Evolutionary conservation across 2,329 filamentous ascomycete genomes (phyloP), one percentile per base, ranked within the genome.

Genomic region (Colletotrichum aenigma): DNA sequence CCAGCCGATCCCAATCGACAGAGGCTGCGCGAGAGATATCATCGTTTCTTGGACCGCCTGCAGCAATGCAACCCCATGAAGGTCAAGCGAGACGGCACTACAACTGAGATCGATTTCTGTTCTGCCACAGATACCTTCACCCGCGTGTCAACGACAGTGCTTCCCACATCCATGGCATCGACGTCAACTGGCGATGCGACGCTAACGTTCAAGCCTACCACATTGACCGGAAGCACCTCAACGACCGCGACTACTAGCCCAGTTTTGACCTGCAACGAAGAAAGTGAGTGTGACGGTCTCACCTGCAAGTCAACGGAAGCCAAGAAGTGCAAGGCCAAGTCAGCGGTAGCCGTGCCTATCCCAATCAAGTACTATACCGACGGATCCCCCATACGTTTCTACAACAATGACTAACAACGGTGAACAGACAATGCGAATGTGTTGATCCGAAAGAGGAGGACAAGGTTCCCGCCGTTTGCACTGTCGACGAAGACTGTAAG

Each of bases 381-480:
- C 24, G 3, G 0, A 1, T 18, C 1, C 8, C 10, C 7, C 24
- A 4, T 12, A 8, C 6, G 6, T 48, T 55, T 7, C 7, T 0
- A 13, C 3, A 12, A 18, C 1, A 1, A 34, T 24, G 3, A 16
- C 26, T 34, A n/a, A 55, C 5, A 28, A 4, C 18, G 12, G 26
- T 52, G 6, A 21, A 26, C 10, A 30, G 66, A 28, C 30, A 43
- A 10, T 68, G 66, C 52, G 24, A 60, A 21, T 68, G 66, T 5
- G 24, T 60, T 4, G 65, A 67, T 15, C 6, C 52, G 8, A 30
- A 30, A 3, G 7, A 43, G 3, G 16, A 60, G 1, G 18, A n/a
- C 32, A 16, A 26, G 1, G 66, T 32, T 43, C 24, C 66, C 4
- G 36, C 8, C 16, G 10, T 52, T 18, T 66, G 62, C 6, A 32